A percentile compares a stretch with the other conserved stretches of the same genome.
phyloP scores from a whole-genome alignment of 352 stramenopile species.

The Phytopythium delawarense region DNA sequence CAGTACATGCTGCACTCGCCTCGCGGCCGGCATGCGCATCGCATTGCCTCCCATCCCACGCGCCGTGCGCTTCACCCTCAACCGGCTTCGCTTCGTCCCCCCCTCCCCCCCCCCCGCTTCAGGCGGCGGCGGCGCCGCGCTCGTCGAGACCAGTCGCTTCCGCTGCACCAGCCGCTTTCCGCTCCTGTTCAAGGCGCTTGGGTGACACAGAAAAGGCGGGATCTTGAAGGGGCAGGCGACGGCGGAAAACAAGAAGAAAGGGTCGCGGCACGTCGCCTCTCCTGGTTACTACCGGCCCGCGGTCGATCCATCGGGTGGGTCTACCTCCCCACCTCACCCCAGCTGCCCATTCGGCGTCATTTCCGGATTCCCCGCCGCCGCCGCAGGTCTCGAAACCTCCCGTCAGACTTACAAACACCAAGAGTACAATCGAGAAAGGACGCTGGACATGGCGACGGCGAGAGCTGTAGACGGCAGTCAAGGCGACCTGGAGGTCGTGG shows the following conservation, averaged over 20 bases:
- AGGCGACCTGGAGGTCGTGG: slow-evolving; percentile 16
- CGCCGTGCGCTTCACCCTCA: neutral
- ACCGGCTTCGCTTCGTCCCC: neutral
- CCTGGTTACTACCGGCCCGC: neutral
- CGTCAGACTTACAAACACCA: neutral
- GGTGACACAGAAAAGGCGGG: neutral
- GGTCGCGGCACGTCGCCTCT: slow-evolving; percentile 1
- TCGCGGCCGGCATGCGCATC: neutral
- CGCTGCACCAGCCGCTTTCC: neutral
- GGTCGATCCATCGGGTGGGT: neutral
- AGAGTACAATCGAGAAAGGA: neutral
- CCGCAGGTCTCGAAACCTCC: slow-evolving; percentile 1
- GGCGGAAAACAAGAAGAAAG: neutral
- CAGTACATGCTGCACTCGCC: neutral
- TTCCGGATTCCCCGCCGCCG: slow-evolving; percentile 20
- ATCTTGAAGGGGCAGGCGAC: neutral
- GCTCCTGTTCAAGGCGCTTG: neutral
- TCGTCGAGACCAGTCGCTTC: neutral
- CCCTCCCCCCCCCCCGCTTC: too few species aligned
- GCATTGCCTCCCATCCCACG: too few species aligned
- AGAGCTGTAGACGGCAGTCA: neutral
- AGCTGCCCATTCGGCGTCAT: slow-evolving; percentile 1
- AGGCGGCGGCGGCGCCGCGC: neutral
- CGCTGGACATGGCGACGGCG: neutral
- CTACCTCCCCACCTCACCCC: neutral